These are phyloP conservation scores for Luvunga scandens DNA, from an alignment of 345 rosid genomes.

Conservation along the genomic window DNA sequence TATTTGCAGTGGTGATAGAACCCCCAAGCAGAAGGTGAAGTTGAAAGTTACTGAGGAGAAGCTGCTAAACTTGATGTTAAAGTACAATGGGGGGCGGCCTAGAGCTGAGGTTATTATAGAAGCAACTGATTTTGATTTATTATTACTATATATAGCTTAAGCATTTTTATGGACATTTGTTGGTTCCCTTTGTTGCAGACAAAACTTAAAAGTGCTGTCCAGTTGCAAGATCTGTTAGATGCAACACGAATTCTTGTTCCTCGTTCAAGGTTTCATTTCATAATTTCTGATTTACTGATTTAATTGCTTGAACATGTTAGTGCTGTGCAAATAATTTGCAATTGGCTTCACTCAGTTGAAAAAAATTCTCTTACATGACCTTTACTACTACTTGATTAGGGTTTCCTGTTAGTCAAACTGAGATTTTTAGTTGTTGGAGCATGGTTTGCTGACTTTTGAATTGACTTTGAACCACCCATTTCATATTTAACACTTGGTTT, in stretches of 20 bases:
- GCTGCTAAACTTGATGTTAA: constrained; percentile 87
- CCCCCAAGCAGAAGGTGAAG: constrained; percentile 99
- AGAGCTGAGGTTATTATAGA: constrained; percentile 66
- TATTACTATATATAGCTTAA: neutral
- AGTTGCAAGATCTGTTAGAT: constrained; percentile 97
- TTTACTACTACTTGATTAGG: neutral
- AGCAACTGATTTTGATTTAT: neutral
- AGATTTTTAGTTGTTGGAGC: neutral
- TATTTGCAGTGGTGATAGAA: constrained; percentile 88
- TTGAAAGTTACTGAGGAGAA: constrained; percentile 97
- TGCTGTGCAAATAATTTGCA: neutral
- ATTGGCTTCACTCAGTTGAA: neutral
- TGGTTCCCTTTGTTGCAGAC: constrained; percentile 54
- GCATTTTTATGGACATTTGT: constrained; percentile 1
- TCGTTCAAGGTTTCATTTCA: constrained; percentile 67
- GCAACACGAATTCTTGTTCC: constrained; percentile 96
- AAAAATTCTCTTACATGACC: neutral
- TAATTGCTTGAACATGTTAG: neutral
- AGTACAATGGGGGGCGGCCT: constrained; percentile 96
- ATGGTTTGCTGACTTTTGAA: neutral
- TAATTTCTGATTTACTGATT: neutral
- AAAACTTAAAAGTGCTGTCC: constrained; percentile 93
- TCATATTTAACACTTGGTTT: neutral
- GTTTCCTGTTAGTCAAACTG: neutral
- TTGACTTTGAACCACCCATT: neutral